Evolutionary conservation across 108 stramenopile genomes (phyloP).

Genomic region (Skeletonema marinoi): DNA sequence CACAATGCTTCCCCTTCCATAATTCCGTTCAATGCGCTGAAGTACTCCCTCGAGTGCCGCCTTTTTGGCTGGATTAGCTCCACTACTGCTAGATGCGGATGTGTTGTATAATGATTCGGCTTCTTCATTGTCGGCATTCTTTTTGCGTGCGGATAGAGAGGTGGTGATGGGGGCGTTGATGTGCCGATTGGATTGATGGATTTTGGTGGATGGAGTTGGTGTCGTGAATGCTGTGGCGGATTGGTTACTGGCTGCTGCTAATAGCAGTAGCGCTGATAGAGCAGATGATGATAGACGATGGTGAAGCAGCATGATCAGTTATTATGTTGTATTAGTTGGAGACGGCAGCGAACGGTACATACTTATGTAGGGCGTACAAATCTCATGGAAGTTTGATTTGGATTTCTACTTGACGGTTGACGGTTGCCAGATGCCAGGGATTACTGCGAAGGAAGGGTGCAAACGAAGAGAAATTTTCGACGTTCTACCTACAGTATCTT

Average conservation of each 20-base stretch:
- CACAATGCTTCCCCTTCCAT: conserved; percentile 91
- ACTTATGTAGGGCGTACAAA: too few relatives aligned
- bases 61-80: conserved; percentile 57
- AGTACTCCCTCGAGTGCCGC: conserved; percentile 92
- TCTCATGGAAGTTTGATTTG: too few relatives aligned
- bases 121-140: not conserved
- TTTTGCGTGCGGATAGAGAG: not conserved
- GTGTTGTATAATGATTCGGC: not conserved
- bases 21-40: conserved; percentile 87
- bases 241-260: not conserved
- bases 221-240: not conserved
- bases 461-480: too few relatives aligned
- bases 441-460: too few relatives aligned
- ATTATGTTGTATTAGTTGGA: not conserved
- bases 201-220: not conserved
- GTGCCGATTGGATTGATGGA: not conserved
- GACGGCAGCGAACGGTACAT: not conserved
- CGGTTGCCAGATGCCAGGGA: too few relatives aligned
- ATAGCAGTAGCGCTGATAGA: not conserved
- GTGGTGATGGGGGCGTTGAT: not conserved
- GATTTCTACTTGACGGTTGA: too few relatives aligned
- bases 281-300: not conserved
- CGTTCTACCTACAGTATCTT: too few relatives aligned
- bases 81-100: not conserved
- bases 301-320: not conserved